Conservation (phyloP, 2,329 filamentous ascomycete genomes). For the Claviceps spartinae region DNA sequence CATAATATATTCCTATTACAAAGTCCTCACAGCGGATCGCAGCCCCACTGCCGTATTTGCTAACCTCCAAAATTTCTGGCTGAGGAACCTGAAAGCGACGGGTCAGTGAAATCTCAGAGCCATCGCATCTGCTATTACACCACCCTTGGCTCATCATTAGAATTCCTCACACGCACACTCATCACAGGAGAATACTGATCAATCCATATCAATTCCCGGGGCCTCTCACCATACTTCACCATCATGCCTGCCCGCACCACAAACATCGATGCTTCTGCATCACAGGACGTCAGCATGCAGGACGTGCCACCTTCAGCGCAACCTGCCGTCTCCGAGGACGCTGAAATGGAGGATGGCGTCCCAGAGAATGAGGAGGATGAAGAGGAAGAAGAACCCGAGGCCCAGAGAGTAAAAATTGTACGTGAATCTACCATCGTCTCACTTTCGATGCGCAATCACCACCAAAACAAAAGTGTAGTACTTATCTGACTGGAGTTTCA, state of each 20-base stretch:
- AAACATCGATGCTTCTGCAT: conserved; percentile 16
- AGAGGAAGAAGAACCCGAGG: conserved; percentile 33
- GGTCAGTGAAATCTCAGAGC: not conserved
- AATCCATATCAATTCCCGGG: not conserved
- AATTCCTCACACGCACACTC: too few relatives aligned
- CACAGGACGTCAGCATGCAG: conserved; percentile 29
- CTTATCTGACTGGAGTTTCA: conserved; percentile 22
- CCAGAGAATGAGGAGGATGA: conserved; percentile 17
- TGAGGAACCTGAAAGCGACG: not conserved
- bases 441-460: not conserved
- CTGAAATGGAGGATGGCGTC: conserved; percentile 16
- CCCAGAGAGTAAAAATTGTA: conserved; percentile 51
- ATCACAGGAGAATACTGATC: not conserved
- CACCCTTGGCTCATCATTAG: not conserved
- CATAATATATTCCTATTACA: not conserved
- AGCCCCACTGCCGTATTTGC: not conserved
- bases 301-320: conserved; percentile 29
- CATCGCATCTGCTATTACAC: not conserved
- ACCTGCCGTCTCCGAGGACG: conserved; percentile 20
- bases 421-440: conserved; percentile 9
- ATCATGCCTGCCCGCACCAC: conserved; percentile 28
- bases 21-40: not conserved
- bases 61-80: conserved; percentile 8
- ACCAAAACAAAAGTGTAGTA: not conserved
- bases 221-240: not conserved